These are phyloP conservation scores for Tripterygium wilfordii DNA, from an alignment of 177 flowering plant genomes.

Conservation along the genomic window DNA sequence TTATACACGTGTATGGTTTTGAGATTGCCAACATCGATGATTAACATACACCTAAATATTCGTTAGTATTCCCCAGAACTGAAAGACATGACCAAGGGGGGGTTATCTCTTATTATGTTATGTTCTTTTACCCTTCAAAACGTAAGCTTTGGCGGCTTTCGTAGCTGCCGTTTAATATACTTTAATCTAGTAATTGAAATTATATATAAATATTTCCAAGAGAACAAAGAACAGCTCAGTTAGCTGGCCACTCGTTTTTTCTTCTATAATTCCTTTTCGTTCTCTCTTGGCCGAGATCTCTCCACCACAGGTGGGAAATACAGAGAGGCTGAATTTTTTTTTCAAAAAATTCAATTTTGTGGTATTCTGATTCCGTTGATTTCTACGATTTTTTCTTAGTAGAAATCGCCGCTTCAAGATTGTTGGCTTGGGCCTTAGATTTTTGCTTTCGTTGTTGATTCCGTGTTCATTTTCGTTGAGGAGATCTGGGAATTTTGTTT, in stretches of 20 bases:
- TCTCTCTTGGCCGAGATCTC: slow-evolving; percentile 2
- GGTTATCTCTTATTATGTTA: too few species aligned
- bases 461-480: slow-evolving; percentile 6
- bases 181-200: too few species aligned
- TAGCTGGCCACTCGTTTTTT: slow-evolving; percentile 43
- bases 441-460: not conserved
- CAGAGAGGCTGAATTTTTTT: not conserved
- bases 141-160: too few species aligned
- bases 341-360: not conserved
- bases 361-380: slow-evolving; percentile 7
- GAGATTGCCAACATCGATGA: too few species aligned
- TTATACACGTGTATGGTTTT: too few species aligned
- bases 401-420: not conserved
- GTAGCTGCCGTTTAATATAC: too few species aligned
- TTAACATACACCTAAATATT: too few species aligned
- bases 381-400: slow-evolving; percentile 4
- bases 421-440: not conserved
- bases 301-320: too few species aligned
- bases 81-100: too few species aligned
- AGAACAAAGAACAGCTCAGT: slow-evolving; percentile 12
- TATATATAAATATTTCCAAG: too few species aligned
- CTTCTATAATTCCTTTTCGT: slow-evolving; percentile 1
- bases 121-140: too few species aligned
- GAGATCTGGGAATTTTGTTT: slow-evolving; percentile 20
- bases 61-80: too few species aligned